Evolutionary conservation across 2,329 filamentous ascomycete species (phyloP).

Genomic region (Didymella keratinophila): DNA sequence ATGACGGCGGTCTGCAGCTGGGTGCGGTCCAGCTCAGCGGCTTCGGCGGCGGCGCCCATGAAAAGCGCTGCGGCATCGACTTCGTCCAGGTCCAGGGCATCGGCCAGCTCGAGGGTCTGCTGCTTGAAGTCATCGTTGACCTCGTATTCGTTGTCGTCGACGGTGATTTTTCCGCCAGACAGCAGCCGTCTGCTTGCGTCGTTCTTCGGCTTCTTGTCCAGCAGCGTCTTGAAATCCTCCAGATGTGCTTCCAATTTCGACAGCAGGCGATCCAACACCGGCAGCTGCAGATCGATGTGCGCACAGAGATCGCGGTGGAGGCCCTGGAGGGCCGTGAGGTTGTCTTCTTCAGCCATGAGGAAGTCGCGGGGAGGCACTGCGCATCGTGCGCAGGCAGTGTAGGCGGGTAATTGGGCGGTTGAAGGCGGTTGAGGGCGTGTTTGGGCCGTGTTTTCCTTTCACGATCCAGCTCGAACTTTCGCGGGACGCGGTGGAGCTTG

Average conservation of each 20-base stretch:
- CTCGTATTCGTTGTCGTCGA: slow-evolving; percentile 76
- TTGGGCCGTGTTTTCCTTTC: slow-evolving; percentile 33
- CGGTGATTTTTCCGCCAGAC: slow-evolving; percentile 72
- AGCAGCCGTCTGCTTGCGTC: slow-evolving; percentile 69
- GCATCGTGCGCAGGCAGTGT: slow-evolving; percentile 41
- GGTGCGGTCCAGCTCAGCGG: slow-evolving; percentile 72
- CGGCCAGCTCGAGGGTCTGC: slow-evolving; percentile 79
- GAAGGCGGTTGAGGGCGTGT: slow-evolving; percentile 22
- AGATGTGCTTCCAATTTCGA: slow-evolving; percentile 71
- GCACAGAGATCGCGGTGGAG: slow-evolving; percentile 86
- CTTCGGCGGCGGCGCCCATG: slow-evolving; percentile 74
- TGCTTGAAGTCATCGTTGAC: slow-evolving; percentile 91
- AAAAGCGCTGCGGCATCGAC: slow-evolving; percentile 80
- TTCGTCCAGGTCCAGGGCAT: slow-evolving; percentile 91
- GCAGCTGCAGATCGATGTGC: slow-evolving; percentile 73
- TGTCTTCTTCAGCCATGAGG: slow-evolving; percentile 75
- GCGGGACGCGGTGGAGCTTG: slow-evolving; percentile 38
- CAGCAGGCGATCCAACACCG: slow-evolving; percentile 73
- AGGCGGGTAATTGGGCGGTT: slow-evolving; percentile 10
- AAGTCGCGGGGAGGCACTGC: slow-evolving; percentile 29
- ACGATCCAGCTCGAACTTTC: slow-evolving; percentile 35
- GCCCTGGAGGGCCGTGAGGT: slow-evolving; percentile 78
- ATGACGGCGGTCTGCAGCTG: slow-evolving; percentile 82
- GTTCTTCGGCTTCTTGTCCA: slow-evolving; percentile 78
- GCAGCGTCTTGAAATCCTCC: slow-evolving; percentile 71